A percentile compares a stretch with the other conserved stretches of the same genome.
These are phyloP conservation scores for Paracoccidioides brasiliensis DNA, from an alignment of 2,329 filamentous ascomycete species.

Conservation along the genomic window DNA sequence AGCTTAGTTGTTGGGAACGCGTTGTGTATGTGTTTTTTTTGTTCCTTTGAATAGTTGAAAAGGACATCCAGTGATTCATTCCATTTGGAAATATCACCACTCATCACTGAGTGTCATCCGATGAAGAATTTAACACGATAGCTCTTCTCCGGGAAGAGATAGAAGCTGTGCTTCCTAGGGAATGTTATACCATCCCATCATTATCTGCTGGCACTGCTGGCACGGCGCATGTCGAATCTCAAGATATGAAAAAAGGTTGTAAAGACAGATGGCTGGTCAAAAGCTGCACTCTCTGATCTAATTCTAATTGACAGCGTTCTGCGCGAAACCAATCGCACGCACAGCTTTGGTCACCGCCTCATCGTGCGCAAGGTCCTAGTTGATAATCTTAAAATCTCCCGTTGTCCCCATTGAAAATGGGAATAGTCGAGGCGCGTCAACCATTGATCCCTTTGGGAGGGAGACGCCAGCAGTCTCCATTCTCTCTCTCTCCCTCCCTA, in stretches of 20 bases:
- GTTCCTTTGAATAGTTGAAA: neutral
- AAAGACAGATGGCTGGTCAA: slow-evolving; percentile 28
- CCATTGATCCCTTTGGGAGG: no score
- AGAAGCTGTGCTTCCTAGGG: slow-evolving; percentile 15
- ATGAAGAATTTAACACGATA: slow-evolving; percentile 28
- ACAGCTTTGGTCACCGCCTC: slow-evolving; percentile 18
- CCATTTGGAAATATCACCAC: no score
- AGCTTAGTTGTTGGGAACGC: slow-evolving; percentile 19
- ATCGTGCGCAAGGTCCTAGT: slow-evolving; percentile 17
- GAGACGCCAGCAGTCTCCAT: no score
- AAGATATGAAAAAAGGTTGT: neutral
- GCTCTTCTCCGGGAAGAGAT: slow-evolving; percentile 28
- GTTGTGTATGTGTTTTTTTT: slow-evolving; percentile 15
- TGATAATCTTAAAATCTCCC: neutral
- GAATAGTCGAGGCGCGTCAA: neutral
- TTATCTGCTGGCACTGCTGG: neutral
- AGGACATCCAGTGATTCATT: neutral
- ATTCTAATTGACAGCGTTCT: slow-evolving; percentile 30
- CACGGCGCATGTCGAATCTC: no score
- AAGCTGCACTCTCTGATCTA: slow-evolving; percentile 27
- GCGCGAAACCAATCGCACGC: slow-evolving; percentile 32
- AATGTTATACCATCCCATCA: neutral
- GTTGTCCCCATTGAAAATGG: neutral
- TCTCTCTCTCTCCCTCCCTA: neutral
- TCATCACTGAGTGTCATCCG: slow-evolving; percentile 12